A percentile compares a stretch with the other conserved stretches of the same genome.
These are phyloP conservation scores for Nyctanthes arbortristis DNA, from an alignment of 257 asterid genomes.

Conservation along the genomic window DNA sequence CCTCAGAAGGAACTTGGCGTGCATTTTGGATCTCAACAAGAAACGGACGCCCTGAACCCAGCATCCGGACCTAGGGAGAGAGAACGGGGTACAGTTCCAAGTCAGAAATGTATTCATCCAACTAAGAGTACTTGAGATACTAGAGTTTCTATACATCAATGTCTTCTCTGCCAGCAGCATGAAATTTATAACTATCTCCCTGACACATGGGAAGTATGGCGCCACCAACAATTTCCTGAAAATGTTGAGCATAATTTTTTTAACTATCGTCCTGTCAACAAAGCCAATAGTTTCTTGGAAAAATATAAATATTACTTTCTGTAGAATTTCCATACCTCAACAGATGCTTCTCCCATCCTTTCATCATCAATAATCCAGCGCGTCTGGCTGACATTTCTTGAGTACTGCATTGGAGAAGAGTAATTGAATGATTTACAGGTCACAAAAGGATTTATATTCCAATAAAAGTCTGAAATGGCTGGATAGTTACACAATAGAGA, in stretches of 20 bases:
- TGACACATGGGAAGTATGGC: slow-evolving; percentile 74
- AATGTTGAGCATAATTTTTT: slow-evolving; percentile 15
- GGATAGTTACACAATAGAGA: not conserved
- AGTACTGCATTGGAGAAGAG: slow-evolving; percentile 58
- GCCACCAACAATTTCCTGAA: slow-evolving; percentile 88
- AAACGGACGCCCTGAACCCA: slow-evolving; percentile 96
- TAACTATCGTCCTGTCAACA: slow-evolving; percentile 7
- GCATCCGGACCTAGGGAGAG: slow-evolving; percentile 79
- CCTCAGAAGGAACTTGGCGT: slow-evolving; percentile 63
- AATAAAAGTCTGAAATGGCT: not conserved
- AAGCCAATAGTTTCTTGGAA: slow-evolving; percentile 14
- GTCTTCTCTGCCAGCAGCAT: slow-evolving; percentile 99
- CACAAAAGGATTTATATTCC: not conserved
- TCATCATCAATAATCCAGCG: slow-evolving; percentile 96
- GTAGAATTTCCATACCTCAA: slow-evolving; percentile 60
- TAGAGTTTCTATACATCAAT: slow-evolving; percentile 67
- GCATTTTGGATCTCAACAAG: slow-evolving; percentile 89
- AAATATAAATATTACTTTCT: slow-evolving; percentile 14
- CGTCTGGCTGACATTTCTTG: slow-evolving; percentile 93
- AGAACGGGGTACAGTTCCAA: slow-evolving; percentile 16
- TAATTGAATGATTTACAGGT: slow-evolving; percentile 14
- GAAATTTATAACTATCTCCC: slow-evolving; percentile 89
- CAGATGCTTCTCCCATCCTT: slow-evolving; percentile 97
- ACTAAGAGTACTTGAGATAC: slow-evolving; percentile 18
- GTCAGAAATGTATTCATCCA: slow-evolving; percentile 17